Evolutionary conservation across 495 filamentous ascomycete genomes (phyloP).

Genomic region (Podospora anserina): DNA sequence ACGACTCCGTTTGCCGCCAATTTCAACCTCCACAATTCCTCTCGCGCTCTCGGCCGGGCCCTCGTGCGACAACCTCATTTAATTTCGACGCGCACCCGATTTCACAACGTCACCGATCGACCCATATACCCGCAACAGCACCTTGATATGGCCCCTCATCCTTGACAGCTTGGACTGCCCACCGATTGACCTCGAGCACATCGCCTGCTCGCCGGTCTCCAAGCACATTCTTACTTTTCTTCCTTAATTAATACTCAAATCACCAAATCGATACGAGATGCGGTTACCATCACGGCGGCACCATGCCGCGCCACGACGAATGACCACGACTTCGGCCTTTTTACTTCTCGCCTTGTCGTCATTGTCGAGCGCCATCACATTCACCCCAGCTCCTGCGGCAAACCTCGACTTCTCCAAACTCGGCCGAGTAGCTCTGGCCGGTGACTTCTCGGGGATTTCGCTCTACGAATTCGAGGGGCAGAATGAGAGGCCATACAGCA

Average conservation of each 20-base stretch:
- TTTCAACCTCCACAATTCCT: neutral
- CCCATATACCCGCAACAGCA: neutral
- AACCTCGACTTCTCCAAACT: slow-evolving; percentile 78
- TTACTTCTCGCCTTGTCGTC: slow-evolving; percentile 40
- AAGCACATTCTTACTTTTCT: slow-evolving; percentile 9
- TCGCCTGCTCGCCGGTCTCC: slow-evolving; percentile 22
- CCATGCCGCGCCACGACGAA: slow-evolving; percentile 34
- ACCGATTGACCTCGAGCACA: slow-evolving; percentile 22
- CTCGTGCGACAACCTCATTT: slow-evolving; percentile 21
- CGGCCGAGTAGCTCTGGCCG: slow-evolving; percentile 80
- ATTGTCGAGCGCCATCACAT: slow-evolving; percentile 59
- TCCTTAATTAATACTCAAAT: slow-evolving; percentile 6
- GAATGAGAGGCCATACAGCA: slow-evolving; percentile 59
- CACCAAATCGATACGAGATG: slow-evolving; percentile 34
- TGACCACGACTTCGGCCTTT: slow-evolving; percentile 20
- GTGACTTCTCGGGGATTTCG: slow-evolving; percentile 88
- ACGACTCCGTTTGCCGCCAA: neutral
- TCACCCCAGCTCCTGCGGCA: slow-evolving; percentile 67
- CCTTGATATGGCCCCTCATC: slow-evolving; percentile 25
- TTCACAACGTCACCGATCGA: slow-evolving; percentile 11
- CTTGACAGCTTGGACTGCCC: slow-evolving; percentile 21
- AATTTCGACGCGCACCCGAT: slow-evolving; percentile 5
- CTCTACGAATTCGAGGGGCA: slow-evolving; percentile 83
- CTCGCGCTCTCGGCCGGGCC: slow-evolving; percentile 16
- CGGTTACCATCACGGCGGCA: slow-evolving; percentile 36